Evolutionary conservation across 2,329 filamentous ascomycete genomes (phyloP), one percentile per base, ranked within the genome.

Genomic region (Penicillium nordicum): DNA sequence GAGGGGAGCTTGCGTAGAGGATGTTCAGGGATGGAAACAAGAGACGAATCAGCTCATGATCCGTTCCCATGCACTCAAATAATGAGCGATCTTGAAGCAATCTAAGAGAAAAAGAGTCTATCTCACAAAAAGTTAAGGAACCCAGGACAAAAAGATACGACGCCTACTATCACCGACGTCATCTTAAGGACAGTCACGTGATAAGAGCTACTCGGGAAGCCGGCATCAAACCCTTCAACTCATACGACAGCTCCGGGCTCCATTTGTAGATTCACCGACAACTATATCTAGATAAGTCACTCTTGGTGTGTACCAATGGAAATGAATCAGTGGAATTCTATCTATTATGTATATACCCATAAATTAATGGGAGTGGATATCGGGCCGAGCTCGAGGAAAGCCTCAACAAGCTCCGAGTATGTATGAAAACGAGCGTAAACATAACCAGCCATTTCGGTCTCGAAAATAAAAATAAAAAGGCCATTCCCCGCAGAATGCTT

Each of bases 341-440:
- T 62, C 57, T 64, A 64, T 62, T 61, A 62, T 65, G 50, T 63
- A 58, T 65, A 53, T 63, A 58, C 55, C 56, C 46, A 52, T 61
- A 43, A 45, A 45, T 23, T 43, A 23, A 38, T n/a, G 46, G 53
- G 16, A 37, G 45, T 47, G 44, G 52, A 50, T 52, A 56, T 52
- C 47, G 40, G 21, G 21, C 29, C 21, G 25, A 49, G 27, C 16
- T 21, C 16, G 14, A 34, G 27, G 18, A 23, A 27, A 44, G 12
- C 38, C 38, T 40, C 36, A 25, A 36, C 32, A 41, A 52, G 14
- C 50, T 25, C 27, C 16, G 42, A 32, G 16, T 37, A 42, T 52
- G 36, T 55, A 46, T 55, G 41, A 59, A 45, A 43, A 55, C 23
- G 44, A 50, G 27, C 43, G 30, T 55, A 37, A 36, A 48, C 40